Conservation (phyloP, 1,139 yeast species). For the Lodderomyces elongisporus region DNA sequence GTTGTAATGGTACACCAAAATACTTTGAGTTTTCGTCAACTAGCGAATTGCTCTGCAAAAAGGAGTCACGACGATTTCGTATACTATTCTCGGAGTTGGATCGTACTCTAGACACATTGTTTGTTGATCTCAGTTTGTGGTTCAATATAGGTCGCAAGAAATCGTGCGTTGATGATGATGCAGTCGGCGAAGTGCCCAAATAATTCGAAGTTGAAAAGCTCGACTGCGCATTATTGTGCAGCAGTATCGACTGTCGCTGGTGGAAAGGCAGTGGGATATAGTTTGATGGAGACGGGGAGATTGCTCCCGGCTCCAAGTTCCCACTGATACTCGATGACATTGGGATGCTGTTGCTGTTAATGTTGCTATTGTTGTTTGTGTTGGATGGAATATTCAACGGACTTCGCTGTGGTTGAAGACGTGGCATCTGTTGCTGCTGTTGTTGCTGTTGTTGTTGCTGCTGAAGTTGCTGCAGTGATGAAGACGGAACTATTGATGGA, state of each 20-base stretch:
- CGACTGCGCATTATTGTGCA: slow-evolving; percentile 6
- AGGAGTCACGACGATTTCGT: slow-evolving; percentile 54
- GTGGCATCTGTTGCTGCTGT: background rate
- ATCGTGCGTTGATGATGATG: slow-evolving; percentile 20
- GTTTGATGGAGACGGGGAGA: too few relatives aligned
- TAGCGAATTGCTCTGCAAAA: slow-evolving; percentile 41
- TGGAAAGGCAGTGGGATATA: slow-evolving; percentile 5
- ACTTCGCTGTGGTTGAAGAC: slow-evolving; percentile 5
- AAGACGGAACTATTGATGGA: background rate
- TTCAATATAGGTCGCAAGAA: slow-evolving; percentile 44
- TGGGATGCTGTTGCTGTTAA: slow-evolving; percentile 10
- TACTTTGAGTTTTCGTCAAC: slow-evolving; percentile 52
- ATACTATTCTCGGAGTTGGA: slow-evolving; percentile 37
- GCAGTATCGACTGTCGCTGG: slow-evolving; percentile 11
- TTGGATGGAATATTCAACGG: slow-evolving; percentile 4
- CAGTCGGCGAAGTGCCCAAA: slow-evolving; percentile 10
- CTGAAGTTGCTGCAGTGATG: slow-evolving; percentile 5
- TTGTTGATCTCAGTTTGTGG: slow-evolving; percentile 48
- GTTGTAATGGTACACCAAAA: slow-evolving; percentile 78
- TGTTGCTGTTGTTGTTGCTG: slow-evolving; percentile 3
- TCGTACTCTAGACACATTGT: slow-evolving; percentile 41
- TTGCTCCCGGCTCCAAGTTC: too few relatives aligned
- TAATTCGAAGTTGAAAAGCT: slow-evolving; percentile 2
- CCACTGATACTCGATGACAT: too few relatives aligned
- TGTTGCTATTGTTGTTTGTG: slow-evolving; percentile 9